A percentile compares a stretch with the other conserved stretches of the same genome.
Conservation (phyloP, 176 grass and related monocot species). For the Avena sativa region DNA sequence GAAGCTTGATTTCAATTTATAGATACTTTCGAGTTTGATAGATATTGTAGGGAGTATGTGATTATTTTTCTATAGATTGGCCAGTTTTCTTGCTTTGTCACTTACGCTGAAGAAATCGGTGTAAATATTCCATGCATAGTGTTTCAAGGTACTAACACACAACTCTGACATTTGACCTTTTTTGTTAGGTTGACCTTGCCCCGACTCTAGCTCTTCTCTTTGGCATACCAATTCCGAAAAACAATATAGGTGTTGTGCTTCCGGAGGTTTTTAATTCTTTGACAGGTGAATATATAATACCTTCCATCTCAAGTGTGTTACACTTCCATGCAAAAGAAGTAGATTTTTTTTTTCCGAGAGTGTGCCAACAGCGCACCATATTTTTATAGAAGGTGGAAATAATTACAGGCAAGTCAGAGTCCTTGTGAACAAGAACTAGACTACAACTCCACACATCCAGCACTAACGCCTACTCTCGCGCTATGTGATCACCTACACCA, state of each 20-base stretch:
- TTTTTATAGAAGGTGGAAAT: no score
- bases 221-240: conserved; percentile 89
- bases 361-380: no score
- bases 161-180: conserved; percentile 20
- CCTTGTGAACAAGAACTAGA: no score
- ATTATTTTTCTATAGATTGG: conserved; percentile 16
- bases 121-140: neutral
- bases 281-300: conserved; percentile 61
- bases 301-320: conserved; percentile 20
- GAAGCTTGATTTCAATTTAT: conserved; percentile 12
- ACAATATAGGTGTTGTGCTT: conserved; percentile 90
- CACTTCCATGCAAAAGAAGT: neutral
- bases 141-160: conserved; percentile 12
- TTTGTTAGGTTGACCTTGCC: conserved; percentile 82
- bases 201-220: conserved; percentile 92
- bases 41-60: conserved; percentile 24
- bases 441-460: no score
- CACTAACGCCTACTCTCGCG: no score
- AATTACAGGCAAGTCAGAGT: no score
- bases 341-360: neutral
- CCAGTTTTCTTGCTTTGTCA: neutral
- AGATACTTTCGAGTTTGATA: neutral
- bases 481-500: no score
- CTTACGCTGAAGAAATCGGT: conserved; percentile 4
- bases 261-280: conserved; percentile 74